Evolutionary conservation across 371 early-diverging fungal genomes (phyloP), one percentile per base, ranked within the genome.

Genomic region (Rhizopus sp.): DNA sequence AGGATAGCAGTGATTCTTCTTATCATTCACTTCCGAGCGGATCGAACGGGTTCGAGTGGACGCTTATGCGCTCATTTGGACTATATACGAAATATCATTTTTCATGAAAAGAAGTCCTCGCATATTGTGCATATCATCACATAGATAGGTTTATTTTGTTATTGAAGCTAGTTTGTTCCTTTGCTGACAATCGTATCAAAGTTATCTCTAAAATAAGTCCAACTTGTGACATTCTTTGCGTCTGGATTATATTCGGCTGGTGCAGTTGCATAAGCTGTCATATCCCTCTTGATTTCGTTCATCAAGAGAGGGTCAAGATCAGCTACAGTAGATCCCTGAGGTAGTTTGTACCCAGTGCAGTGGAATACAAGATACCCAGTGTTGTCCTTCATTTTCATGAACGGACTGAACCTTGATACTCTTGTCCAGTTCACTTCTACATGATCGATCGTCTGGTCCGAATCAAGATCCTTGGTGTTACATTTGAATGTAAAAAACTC

Each of bases 381-480:
- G 13, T 57, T 47, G 0, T 39, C 37, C 1, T 70, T 70, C 75
- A 74, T 74, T 55, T 74, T 74, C 70, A 74, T 74, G 40, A 74
- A 74, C 1, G 75, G 70, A 4, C 65, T 50, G 40, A 70, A 66
- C 23, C 41, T 57, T 12, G 63, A 68, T 1, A 70, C 37, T 13
- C 75, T 63, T 3, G 75, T 66, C 75, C 75, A 74, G 38, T 74
- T 57, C 4, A 74, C 57, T 1, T 74, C 69, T 0, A 69, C 75
- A 42, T 60, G 40, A 47, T 70, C 64, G n/a, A 71, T 55, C 0
- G 59, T 61, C 4, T 38, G 32, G 9, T 40, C 8, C 16, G 57
- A 47, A 5, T 69, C 62, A 8, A 64, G 32, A 13, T 71, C 62
- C 2, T 48, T 46, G 7, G 64, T 59, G 8, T 55, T 37, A 13